Conservation (phyloP, 345 rosid genomes). For the Gossypium bickii region DNA sequence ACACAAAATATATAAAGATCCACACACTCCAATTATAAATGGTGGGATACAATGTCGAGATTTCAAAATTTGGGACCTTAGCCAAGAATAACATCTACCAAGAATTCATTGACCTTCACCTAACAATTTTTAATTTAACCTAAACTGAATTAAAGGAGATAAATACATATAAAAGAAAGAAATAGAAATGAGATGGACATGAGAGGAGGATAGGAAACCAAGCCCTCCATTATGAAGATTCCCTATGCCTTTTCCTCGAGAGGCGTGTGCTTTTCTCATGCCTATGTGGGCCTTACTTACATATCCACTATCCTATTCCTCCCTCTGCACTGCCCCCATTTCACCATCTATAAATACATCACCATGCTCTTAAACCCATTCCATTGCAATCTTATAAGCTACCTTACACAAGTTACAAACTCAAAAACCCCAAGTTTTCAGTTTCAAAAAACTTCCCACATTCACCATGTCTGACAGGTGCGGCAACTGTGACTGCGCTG, state of each 20-base stretch:
- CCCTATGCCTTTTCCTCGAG: slow-evolving; percentile 19
- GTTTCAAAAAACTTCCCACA: neutral
- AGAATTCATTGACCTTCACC: too few species aligned
- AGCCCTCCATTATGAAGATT: slow-evolving; percentile 44
- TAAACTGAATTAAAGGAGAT: too few species aligned
- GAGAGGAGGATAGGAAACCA: slow-evolving; percentile 53
- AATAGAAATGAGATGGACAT: slow-evolving; percentile 41
- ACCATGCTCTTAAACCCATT: neutral
- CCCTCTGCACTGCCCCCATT: neutral
- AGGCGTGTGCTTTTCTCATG: slow-evolving; percentile 50
- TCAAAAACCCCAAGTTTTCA: too few species aligned
- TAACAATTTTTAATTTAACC: too few species aligned
- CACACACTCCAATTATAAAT: too few species aligned
- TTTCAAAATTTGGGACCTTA: too few species aligned
- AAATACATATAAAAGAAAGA: neutral
- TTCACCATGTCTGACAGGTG: slow-evolving; percentile 68
- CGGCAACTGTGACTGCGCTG: slow-evolving; percentile 75
- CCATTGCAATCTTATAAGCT: neutral
- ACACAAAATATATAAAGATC: too few species aligned
- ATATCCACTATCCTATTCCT: neutral
- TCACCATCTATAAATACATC: slow-evolving; percentile 47
- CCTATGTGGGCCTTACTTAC: slow-evolving; percentile 3
- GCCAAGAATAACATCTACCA: too few species aligned
- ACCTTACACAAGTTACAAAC: neutral
- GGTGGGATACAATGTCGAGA: too few species aligned